phyloP scores from a whole-genome alignment of 2,329 filamentous ascomycete genomes.

The Madurella mycetomatis region DNA sequence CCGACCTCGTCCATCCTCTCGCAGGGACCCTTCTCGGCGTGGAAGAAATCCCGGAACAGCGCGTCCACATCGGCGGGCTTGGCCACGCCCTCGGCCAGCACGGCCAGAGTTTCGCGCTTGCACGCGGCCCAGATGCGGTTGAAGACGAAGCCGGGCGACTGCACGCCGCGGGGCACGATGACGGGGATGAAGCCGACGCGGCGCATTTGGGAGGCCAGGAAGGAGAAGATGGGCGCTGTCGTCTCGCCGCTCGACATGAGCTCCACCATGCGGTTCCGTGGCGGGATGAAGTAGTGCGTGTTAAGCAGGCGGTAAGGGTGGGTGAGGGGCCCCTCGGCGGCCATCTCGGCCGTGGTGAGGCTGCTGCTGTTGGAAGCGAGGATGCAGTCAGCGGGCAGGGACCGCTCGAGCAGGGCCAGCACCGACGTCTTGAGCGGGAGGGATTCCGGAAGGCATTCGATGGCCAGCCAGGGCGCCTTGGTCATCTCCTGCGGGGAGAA shows the following conservation, averaged over 20 bases:
- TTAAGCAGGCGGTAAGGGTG: slow-evolving; percentile 30
- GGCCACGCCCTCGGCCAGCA: slow-evolving; percentile 31
- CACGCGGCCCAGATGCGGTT: slow-evolving; percentile 35
- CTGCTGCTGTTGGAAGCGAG: slow-evolving; percentile 31
- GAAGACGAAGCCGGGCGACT: slow-evolving; percentile 33
- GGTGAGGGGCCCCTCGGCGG: slow-evolving; percentile 15
- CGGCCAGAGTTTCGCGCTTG: slow-evolving; percentile 33
- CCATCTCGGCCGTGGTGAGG: slow-evolving; percentile 29
- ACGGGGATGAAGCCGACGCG: slow-evolving; percentile 29
- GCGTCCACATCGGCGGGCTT: slow-evolving; percentile 31
- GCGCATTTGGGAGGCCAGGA: slow-evolving; percentile 28
- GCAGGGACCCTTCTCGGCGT: slow-evolving; percentile 30
- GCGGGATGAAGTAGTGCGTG: slow-evolving; percentile 35
- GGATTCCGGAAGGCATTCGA: slow-evolving; percentile 32
- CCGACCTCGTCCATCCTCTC: slow-evolving; percentile 34
- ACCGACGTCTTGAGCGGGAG: slow-evolving; percentile 29
- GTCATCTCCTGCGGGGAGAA: slow-evolving; percentile 14
- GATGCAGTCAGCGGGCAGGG: slow-evolving; percentile 28
- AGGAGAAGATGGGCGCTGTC: slow-evolving; percentile 27
- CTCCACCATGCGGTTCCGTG: slow-evolving; percentile 31
- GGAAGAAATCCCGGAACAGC: slow-evolving; percentile 31
- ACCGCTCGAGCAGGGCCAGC: slow-evolving; percentile 28
- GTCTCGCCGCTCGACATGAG: slow-evolving; percentile 34
- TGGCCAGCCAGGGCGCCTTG: slow-evolving; percentile 29
- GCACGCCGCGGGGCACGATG: slow-evolving; percentile 25